Base-by-base conservation (phyloP, 2,329 filamentous ascomycete species). In the Neophaeococcomyces mojaviensis region DNA sequence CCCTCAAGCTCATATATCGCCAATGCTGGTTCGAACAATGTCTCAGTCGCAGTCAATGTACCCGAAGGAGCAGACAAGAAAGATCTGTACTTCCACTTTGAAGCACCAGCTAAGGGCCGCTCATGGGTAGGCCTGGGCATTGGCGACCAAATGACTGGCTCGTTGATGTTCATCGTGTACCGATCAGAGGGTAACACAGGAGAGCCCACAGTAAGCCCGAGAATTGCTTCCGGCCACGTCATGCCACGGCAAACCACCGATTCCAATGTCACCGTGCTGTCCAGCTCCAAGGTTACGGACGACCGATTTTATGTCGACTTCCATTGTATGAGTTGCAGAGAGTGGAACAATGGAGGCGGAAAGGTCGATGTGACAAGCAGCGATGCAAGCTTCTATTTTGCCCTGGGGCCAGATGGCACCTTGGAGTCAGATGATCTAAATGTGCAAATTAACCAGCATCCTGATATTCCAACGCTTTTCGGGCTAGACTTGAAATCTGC, bases 401-500 rank as follows among this genome's bases (percentile, higher is more conserved):
- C 76, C 15, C 63, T 73, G 18, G 79, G 79, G 0, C 72, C 74
- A 4, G 55, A 58, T n/a, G 69, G 68, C 32, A 55, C 60, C 13
- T 46, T 64, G 18, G 58, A 61, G 18, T 73, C 67, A 45, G 63
- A 79, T 53, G 63, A 64, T 30, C 43, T 56, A 2, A 61, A 62
- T 9, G 73, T 72, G 0, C 62, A 63, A 9, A 65, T 81, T 45
- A 70, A 70, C 55, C 70, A 72, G 34, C 79, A 82, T 58, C 58
- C 63, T 34, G n/a, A 9, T 7, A 31, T 24, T 13, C 30, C 43
- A 20, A 67, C 66, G 36, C 77, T 74, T 52, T 82, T 82, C 59
- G 66, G 61, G 2, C 71, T 82, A 59, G 70, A 82, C 58, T 65
- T 82, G 61, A 65, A 64, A 19, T 65, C 66, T 34, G 78, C 78